These are phyloP conservation scores for Pelargonium australe DNA, from an alignment of 441 rosid genomes.

Conservation along the genomic window DNA sequence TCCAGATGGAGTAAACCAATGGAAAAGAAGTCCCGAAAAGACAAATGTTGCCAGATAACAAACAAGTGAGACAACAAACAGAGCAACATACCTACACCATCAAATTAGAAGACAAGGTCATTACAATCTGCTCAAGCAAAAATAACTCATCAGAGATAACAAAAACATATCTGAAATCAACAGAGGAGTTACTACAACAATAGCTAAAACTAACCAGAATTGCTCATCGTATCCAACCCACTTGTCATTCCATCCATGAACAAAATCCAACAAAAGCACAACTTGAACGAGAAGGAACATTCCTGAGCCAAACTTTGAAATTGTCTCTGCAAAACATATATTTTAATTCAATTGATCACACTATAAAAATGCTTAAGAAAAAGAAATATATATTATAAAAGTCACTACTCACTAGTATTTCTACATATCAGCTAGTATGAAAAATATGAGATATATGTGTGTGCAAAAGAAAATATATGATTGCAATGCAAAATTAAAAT, in stretches of 20 bases:
- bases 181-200: background rate
- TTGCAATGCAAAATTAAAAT: background rate
- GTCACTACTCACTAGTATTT: background rate
- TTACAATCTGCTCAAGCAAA: constrained; percentile 17
- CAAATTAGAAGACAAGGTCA: background rate
- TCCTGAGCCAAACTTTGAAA: constrained; percentile 92
- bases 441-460: background rate
- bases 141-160: constrained; percentile 7
- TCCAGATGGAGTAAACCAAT: constrained; percentile 96
- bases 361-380: background rate
- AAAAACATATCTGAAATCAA: too few relatives aligned
- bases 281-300: constrained; percentile 88
- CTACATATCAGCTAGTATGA: background rate
- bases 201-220: constrained; percentile 54
- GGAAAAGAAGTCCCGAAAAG: constrained; percentile 74
- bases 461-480: background rate
- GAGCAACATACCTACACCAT: constrained; percentile 66
- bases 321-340: constrained; percentile 42
- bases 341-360: background rate
- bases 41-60: constrained; percentile 79
- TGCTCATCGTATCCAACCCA: constrained; percentile 97
- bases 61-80: constrained; percentile 65
- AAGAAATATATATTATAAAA: background rate
- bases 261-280: constrained; percentile 68
- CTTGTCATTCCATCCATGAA: constrained; percentile 90